Percentiles rank a stretch among this genome's conserved stretches.
Evolutionary conservation across 768 basidiomycete species (phyloP).

Genomic region (Mycena pura): DNA sequence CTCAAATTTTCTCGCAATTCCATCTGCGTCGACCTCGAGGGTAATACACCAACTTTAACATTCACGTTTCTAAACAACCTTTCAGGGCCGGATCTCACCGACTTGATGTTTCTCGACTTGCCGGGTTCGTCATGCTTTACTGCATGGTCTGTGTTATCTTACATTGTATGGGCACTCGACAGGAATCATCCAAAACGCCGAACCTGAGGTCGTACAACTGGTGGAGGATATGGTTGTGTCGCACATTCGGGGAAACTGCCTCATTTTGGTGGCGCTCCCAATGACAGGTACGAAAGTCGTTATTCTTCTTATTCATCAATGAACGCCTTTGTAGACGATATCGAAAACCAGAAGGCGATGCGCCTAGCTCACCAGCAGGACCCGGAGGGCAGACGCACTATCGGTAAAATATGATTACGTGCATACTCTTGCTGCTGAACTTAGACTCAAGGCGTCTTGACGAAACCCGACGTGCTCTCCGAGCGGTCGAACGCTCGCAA

Average conservation of each 20-base stretch:
- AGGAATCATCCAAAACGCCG: constrained; percentile 60
- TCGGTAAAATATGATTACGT: constrained; percentile 41
- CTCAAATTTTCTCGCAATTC: constrained; percentile 47
- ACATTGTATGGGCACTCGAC: neutral
- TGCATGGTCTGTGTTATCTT: neutral
- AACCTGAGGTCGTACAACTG: constrained; percentile 47
- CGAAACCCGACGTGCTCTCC: constrained; percentile 58
- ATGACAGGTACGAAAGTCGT: constrained; percentile 53
- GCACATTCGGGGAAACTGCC: constrained; percentile 56
- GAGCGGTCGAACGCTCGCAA: constrained; percentile 42
- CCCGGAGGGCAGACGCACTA: constrained; percentile 54
- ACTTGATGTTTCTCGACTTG: constrained; percentile 48
- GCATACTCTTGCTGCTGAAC: neutral
- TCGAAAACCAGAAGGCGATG: constrained; percentile 64
- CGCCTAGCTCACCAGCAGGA: constrained; percentile 54
- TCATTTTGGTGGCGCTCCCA: constrained; percentile 60
- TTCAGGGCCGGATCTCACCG: constrained; percentile 39
- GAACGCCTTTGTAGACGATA: constrained; percentile 49
- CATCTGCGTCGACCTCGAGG: constrained; percentile 48
- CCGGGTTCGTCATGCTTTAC: constrained; percentile 35
- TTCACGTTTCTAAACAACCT: neutral
- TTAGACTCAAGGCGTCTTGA: constrained; percentile 52
- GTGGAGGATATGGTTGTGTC: constrained; percentile 57
- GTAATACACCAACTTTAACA: constrained; percentile 9
- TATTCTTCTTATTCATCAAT: neutral